Base-by-base conservation (phyloP, 2,329 filamentous ascomycete species). In the Nothophoma quercina region DNA sequence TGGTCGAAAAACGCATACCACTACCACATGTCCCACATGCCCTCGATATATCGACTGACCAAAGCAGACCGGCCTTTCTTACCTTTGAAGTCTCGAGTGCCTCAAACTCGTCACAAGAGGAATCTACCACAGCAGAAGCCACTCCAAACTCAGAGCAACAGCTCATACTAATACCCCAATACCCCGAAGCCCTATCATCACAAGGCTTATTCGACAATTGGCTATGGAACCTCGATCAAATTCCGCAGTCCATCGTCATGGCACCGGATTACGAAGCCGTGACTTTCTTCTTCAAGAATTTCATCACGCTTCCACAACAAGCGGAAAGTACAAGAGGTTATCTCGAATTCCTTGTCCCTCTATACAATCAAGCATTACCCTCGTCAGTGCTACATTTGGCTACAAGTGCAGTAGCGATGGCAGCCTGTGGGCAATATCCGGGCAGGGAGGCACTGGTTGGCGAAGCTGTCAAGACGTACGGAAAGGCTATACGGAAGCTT, bases 281-380 rank as follows among this genome's bases (percentile, higher is more conserved):
- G 2, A 69, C 72, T 1, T 77, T 77, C 64, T 77, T 77, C 60
- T 76, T 77, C 61, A 69, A 68, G 12, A 76, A 77, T 45, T 75
- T 76, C 52, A 70, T 76, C 46, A 60, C 70, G 9, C 57, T 74
- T 16, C 74, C 73, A 4, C 70, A 70, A 46, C 66, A 74, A 58
- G 65, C 68, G 5, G 74, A 76, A 40, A 71, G 63, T 22, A 70
- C 70, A 57, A 60, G 73, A 56, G 73, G 74, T 7, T 77, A 68
- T 41, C 64, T 77, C 6, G 72, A 77, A 43, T 64, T 74, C 23
- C 59, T 77, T 0, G 63, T 73, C 2, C 73, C 73, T 9, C 57
- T 76, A 8, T 77, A 76, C 52, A 74, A 73, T 28, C 58, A 61
- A 39, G 62, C 71, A 2, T 57, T 59, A 18, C 55, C 71, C 0